Conservation (phyloP, 2,329 filamentous ascomycete genomes). For the Paecilomyces fulvus region DNA sequence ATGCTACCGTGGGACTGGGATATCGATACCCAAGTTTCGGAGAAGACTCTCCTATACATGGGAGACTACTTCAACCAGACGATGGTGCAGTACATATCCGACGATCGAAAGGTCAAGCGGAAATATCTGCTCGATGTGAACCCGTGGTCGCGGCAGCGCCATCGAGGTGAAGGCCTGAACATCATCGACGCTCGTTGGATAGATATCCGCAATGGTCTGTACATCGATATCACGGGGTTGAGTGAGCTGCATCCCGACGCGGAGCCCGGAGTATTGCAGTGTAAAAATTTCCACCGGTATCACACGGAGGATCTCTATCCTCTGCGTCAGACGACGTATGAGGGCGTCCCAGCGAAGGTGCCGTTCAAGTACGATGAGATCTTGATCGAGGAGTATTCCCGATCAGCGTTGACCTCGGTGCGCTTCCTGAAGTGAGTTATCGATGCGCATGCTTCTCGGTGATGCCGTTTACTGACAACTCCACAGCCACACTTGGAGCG, state of each 20-base stretch:
- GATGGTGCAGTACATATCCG: constrained; percentile 38
- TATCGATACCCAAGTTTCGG: constrained; percentile 70
- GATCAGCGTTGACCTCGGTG: constrained; percentile 24
- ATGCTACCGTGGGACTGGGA: constrained; percentile 81
- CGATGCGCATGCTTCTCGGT: not conserved
- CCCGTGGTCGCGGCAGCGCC: constrained; percentile 55
- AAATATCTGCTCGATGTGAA: constrained; percentile 70
- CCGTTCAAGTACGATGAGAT: constrained; percentile 43
- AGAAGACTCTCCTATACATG: constrained; percentile 57
- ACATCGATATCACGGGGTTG: constrained; percentile 74
- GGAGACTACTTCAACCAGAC: constrained; percentile 62
- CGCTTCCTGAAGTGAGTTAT: constrained; percentile 29
- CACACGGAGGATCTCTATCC: constrained; percentile 64
- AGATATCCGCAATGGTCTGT: constrained; percentile 65
- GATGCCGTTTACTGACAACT: constrained; percentile 6
- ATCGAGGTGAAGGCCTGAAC: constrained; percentile 60
- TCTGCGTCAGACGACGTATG: constrained; percentile 63
- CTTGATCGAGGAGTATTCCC: constrained; percentile 31
- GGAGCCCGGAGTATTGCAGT: constrained; percentile 61
- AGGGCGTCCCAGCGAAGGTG: constrained; percentile 61
- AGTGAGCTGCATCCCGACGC: constrained; percentile 55
- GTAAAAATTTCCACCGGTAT: constrained; percentile 74
- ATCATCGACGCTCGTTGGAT: constrained; percentile 82
- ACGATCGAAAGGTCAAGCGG: constrained; percentile 36
- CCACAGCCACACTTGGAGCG: constrained; percentile 30